phyloP scores from a whole-genome alignment of 345 rosid genomes.

The Ceriops tagal region DNA sequence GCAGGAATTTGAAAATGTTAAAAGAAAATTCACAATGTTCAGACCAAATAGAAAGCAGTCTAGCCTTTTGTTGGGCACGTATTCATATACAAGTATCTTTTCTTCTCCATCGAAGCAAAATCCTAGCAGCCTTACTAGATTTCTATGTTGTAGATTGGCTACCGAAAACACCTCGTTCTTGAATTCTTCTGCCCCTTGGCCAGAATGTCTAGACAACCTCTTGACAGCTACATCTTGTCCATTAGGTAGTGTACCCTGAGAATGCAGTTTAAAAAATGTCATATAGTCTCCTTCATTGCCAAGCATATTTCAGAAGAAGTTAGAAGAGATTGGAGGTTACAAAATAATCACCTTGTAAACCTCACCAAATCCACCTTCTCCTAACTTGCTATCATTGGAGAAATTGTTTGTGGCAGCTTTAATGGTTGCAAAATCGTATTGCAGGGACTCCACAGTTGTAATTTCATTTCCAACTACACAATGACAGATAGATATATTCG shows the following conservation, averaged over 20 bases:
- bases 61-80: slow-evolving; percentile 46
- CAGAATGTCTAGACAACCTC: slow-evolving; percentile 32
- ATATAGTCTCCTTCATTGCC: no score
- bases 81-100: slow-evolving; percentile 52
- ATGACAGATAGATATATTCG: neutral
- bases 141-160: slow-evolving; percentile 48
- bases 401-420: slow-evolving; percentile 48
- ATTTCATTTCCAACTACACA: slow-evolving; percentile 35
- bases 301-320: no score
- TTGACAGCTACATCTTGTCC: slow-evolving; percentile 47
- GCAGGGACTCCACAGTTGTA: slow-evolving; percentile 38
- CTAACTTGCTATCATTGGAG: slow-evolving; percentile 50
- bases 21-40: neutral
- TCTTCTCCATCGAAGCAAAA: slow-evolving; percentile 47
- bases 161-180: slow-evolving; percentile 44
- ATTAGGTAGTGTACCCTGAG: slow-evolving; percentile 37
- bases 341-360: slow-evolving; percentile 49
- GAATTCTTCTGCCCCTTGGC: slow-evolving; percentile 45
- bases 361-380: slow-evolving; percentile 69
- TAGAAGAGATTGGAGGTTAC: no score
- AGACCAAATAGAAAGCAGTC: slow-evolving; percentile 35
- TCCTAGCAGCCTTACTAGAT: slow-evolving; percentile 42
- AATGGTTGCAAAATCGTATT: slow-evolving; percentile 37
- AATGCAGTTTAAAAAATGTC: neutral
- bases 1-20: no score